These are phyloP conservation scores for Hirsutella minnesotensis DNA, from an alignment of 2,329 filamentous ascomycete genomes.

Conservation along the genomic window DNA sequence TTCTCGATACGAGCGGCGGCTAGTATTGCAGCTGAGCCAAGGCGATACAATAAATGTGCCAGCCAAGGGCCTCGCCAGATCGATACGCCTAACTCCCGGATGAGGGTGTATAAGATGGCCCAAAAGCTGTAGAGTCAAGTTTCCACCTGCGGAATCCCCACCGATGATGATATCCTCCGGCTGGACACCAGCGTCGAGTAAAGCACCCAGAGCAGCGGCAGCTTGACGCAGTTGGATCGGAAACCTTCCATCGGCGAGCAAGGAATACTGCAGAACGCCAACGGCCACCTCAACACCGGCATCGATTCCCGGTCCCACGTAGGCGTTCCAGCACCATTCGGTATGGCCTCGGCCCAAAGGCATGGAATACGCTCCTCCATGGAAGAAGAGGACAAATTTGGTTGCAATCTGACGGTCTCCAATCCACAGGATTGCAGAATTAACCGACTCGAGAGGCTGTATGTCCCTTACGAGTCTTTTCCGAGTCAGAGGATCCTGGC, in stretches of 20 bases:
- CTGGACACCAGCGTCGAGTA: slow-evolving; percentile 16
- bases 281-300: slow-evolving; percentile 15
- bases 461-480: slow-evolving; percentile 8
- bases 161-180: slow-evolving; percentile 21
- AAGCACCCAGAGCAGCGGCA: slow-evolving; percentile 15
- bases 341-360: slow-evolving; percentile 12
- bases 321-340: slow-evolving; percentile 15
- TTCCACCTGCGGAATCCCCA: slow-evolving; percentile 25
- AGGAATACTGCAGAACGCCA: slow-evolving; percentile 22
- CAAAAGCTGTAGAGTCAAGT: slow-evolving; percentile 19
- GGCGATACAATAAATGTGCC: slow-evolving; percentile 22
- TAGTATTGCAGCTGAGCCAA: slow-evolving; percentile 13
- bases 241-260: slow-evolving; percentile 16
- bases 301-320: slow-evolving; percentile 9
- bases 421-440: slow-evolving; percentile 15
- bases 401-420: slow-evolving; percentile 13
- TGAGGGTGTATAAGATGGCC: slow-evolving; percentile 20
- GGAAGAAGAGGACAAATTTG: slow-evolving; percentile 17
- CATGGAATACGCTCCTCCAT: slow-evolving; percentile 15
- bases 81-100: slow-evolving; percentile 9
- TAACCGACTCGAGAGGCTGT: slow-evolving; percentile 7
- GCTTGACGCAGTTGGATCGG: slow-evolving; percentile 21
- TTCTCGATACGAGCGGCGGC: slow-evolving; percentile 11
- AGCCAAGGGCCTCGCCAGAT: slow-evolving; percentile 13
- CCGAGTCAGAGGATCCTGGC: slow-evolving; percentile 4